Percentiles rank a stretch among this genome's conserved stretches.
Conservation (phyloP, 2,329 filamentous ascomycete species). For the Cladophialophora yegresii region DNA sequence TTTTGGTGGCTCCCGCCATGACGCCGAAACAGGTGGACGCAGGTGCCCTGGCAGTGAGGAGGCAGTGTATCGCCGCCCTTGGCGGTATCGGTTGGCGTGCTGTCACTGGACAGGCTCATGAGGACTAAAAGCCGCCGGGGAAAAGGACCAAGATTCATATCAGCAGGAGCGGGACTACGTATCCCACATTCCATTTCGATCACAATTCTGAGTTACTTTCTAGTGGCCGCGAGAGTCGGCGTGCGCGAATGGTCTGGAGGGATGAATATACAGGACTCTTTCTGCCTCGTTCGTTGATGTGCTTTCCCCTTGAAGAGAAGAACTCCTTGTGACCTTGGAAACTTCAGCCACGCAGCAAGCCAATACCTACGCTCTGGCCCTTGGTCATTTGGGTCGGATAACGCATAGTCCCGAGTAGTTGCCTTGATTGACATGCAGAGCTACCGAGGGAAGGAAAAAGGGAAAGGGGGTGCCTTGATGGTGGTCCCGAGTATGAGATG, state of each 20-base stretch:
- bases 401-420: too few relatives aligned
- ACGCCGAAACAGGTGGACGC: neutral
- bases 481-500: too few relatives aligned
- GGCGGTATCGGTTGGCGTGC: neutral
- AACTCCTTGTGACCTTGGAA: neutral
- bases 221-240: neutral
- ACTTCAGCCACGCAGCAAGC: too few relatives aligned
- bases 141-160: neutral
- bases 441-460: too few relatives aligned
- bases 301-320: neutral
- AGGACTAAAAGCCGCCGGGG: neutral
- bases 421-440: too few relatives aligned
- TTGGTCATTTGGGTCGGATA: too few relatives aligned
- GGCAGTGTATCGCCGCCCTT: neutral
- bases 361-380: too few relatives aligned
- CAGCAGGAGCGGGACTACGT: neutral
- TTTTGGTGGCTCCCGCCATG: neutral
- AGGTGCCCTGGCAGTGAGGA: too few relatives aligned
- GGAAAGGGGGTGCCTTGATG: too few relatives aligned
- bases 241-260: neutral
- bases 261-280: neutral
- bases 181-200: neutral
- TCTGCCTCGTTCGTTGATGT: neutral
- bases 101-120: neutral
- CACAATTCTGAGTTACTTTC: neutral